phyloP scores from a whole-genome alignment of 1,139 yeast genomes.

The Torulaspora pretoriensis region DNA sequence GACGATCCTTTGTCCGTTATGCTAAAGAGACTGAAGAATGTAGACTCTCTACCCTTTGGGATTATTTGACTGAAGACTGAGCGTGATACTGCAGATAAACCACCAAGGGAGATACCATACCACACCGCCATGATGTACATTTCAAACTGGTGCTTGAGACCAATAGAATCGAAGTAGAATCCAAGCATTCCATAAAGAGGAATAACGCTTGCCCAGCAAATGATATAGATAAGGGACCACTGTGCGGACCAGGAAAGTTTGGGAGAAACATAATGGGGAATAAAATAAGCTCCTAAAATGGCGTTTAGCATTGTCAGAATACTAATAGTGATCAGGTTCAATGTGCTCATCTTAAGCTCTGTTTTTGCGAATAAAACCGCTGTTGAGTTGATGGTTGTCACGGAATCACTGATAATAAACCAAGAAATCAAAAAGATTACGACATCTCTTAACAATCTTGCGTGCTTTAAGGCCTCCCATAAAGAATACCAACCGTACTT shows the following conservation, averaged over 20 bases:
- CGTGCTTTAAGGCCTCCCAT: slow-evolving; percentile 49
- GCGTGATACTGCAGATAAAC: slow-evolving; percentile 59
- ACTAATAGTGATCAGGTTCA: slow-evolving; percentile 57
- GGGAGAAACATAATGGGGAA: slow-evolving; percentile 48
- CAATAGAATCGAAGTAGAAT: slow-evolving; percentile 47
- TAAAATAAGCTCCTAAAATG: slow-evolving; percentile 53
- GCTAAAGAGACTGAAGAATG: slow-evolving; percentile 64
- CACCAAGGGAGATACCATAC: slow-evolving; percentile 70
- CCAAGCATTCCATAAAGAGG: slow-evolving; percentile 67
- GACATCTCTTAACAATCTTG: slow-evolving; percentile 55
- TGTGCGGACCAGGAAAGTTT: slow-evolving; percentile 43
- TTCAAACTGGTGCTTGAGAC: slow-evolving; percentile 56
- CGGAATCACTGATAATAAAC: slow-evolving; percentile 66
- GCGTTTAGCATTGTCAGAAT: slow-evolving; percentile 60
- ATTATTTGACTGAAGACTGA: slow-evolving; percentile 60
- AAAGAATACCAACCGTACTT: slow-evolving; percentile 58
- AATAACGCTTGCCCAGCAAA: slow-evolving; percentile 56
- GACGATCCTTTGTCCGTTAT: slow-evolving; percentile 75
- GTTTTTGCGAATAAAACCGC: slow-evolving; percentile 68
- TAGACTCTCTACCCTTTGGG: slow-evolving; percentile 65
- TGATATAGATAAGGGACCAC: slow-evolving; percentile 46
- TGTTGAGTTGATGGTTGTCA: slow-evolving; percentile 69
- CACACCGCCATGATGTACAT: slow-evolving; percentile 62
- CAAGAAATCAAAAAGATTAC: slow-evolving; percentile 58
- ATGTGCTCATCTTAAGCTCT: slow-evolving; percentile 59